These are phyloP conservation scores for Phaeodactylum tricornutum DNA, from an alignment of 108 stramenopile species.

Conservation along the genomic window DNA sequence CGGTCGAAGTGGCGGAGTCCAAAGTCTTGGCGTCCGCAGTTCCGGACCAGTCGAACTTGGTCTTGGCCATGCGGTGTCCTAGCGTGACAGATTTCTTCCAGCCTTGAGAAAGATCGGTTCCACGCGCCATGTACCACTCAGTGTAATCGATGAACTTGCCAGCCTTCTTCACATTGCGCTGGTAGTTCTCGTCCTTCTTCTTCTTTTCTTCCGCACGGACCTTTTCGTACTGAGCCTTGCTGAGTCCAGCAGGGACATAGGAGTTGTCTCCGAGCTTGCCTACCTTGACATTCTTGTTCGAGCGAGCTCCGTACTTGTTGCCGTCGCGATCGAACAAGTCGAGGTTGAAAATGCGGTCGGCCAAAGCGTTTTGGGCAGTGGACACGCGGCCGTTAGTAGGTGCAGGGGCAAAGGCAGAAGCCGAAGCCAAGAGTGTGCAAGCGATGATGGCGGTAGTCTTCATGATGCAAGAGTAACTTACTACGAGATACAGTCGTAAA, in stretches of 20 bases:
- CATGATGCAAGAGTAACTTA: no score
- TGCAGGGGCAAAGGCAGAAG: no score
- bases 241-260: conserved; percentile 54
- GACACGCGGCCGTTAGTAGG: no score
- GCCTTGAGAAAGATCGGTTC: conserved; percentile 25
- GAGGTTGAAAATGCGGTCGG: no score
- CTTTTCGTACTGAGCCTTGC: conserved; percentile 28
- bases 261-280: conserved; percentile 32
- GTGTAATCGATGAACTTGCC: conserved; percentile 54
- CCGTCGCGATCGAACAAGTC: no score
- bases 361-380: no score
- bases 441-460: no score
- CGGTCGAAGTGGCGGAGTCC: no score
- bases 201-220: conserved; percentile 27
- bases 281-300: conserved; percentile 34
- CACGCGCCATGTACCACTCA: conserved; percentile 49
- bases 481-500: no score
- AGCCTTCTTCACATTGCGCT: conserved; percentile 48
- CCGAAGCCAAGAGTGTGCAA: no score
- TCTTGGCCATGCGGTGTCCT: conserved; percentile 60
- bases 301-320: conserved; percentile 56
- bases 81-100: conserved; percentile 36
- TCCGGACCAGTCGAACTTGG: conserved; percentile 62
- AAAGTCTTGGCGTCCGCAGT: conserved; percentile 5
- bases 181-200: conserved; percentile 49